Evolutionary conservation across 1,284 basidiomycete species (phyloP).

Genomic region (Papiliotrema flavescens): DNA sequence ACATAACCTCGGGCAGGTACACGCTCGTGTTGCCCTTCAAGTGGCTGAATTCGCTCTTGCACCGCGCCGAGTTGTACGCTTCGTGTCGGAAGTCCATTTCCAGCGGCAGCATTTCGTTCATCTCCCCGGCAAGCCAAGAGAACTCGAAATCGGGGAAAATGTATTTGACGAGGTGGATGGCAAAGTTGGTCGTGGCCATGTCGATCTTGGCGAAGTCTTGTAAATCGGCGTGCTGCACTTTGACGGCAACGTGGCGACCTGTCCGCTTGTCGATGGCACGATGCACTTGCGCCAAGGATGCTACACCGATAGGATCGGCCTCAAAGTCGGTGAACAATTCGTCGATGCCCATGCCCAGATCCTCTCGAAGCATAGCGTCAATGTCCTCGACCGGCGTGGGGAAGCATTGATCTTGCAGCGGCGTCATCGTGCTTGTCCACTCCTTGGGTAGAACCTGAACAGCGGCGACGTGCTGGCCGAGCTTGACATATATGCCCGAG

Average conservation of each 20-base stretch:
- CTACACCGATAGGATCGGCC: slow-evolving; percentile 86
- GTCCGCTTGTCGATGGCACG: slow-evolving; percentile 69
- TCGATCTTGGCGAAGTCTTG: slow-evolving; percentile 92
- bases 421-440: slow-evolving; percentile 59
- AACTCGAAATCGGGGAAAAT: slow-evolving; percentile 72
- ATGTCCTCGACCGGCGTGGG: slow-evolving; percentile 42
- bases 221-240: slow-evolving; percentile 94
- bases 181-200: slow-evolving; percentile 49
- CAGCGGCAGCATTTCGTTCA: slow-evolving; percentile 85
- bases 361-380: slow-evolving; percentile 41
- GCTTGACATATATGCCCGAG: slow-evolving; percentile 57
- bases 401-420: slow-evolving; percentile 69
- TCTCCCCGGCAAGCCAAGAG: slow-evolving; percentile 89
- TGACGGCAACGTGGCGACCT: slow-evolving; percentile 81
- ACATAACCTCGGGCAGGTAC: slow-evolving; percentile 85
- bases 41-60: slow-evolving; percentile 66
- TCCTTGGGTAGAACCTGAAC: slow-evolving; percentile 74
- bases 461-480: slow-evolving; percentile 76
- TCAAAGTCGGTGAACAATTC: slow-evolving; percentile 72
- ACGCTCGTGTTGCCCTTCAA: slow-evolving; percentile 67
- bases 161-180: slow-evolving; percentile 76
- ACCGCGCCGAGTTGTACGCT: slow-evolving; percentile 74
- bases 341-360: slow-evolving; percentile 41
- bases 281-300: slow-evolving; percentile 92
- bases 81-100: slow-evolving; percentile 83